These are phyloP conservation scores for Arthroderma sp. DNA, from an alignment of 2,329 filamentous ascomycete genomes.

Conservation along the genomic window DNA sequence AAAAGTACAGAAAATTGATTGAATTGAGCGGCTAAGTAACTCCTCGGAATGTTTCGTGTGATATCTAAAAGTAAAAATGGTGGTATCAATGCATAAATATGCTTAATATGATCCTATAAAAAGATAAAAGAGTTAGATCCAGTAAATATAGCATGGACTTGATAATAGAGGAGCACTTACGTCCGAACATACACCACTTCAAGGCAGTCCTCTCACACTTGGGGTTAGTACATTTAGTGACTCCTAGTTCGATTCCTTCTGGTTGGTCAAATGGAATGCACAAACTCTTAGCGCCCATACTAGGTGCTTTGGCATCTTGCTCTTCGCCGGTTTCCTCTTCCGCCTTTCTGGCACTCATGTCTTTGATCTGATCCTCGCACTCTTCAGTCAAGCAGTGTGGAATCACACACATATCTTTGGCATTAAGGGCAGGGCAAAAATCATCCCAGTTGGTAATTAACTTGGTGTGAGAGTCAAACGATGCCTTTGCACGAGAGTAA, in stretches of 20 bases:
- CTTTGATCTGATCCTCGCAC: conserved; percentile 93
- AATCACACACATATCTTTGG: conserved; percentile 85
- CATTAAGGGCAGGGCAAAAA: conserved; percentile 78
- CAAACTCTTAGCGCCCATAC: conserved; percentile 64
- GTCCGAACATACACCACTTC: conserved; percentile 85
- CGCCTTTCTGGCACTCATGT: conserved; percentile 65
- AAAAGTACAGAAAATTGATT: conserved; percentile 1
- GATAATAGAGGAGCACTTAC: conserved; percentile 10
- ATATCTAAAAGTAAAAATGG: neutral
- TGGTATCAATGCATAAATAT: neutral
- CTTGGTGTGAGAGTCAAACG: conserved; percentile 70
- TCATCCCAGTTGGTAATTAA: conserved; percentile 78
- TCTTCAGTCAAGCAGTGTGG: conserved; percentile 73
- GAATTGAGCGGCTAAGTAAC: neutral
- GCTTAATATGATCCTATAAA: conserved; percentile 17
- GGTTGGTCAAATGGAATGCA: conserved; percentile 82
- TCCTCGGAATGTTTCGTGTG: neutral
- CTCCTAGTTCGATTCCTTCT: conserved; percentile 60
- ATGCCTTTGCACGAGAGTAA: conserved; percentile 59
- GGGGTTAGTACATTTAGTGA: conserved; percentile 86
- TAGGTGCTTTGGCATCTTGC: conserved; percentile 61
- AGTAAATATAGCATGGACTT: neutral
- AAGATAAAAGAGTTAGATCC: conserved; percentile 5
- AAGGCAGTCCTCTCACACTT: conserved; percentile 66
- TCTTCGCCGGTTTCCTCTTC: conserved; percentile 50